Conservation (phyloP, 345 rosid genomes). For the Heritiera fomes region DNA sequence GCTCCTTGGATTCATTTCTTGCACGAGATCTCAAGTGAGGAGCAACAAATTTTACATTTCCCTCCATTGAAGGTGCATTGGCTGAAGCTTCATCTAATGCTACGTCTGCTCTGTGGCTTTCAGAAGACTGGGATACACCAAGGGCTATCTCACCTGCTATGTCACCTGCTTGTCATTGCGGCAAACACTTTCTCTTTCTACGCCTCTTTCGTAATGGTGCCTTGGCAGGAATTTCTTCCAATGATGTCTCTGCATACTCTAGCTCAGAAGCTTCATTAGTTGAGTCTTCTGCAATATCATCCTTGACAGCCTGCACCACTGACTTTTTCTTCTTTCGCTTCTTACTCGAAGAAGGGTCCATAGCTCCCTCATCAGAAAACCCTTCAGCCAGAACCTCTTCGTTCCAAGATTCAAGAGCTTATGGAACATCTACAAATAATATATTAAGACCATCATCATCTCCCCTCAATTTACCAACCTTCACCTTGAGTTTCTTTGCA, state of each 20-base stretch:
- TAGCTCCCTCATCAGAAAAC: conserved; percentile 3
- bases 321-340: conserved; percentile 44
- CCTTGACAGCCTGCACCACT: conserved; percentile 30
- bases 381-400: conserved; percentile 32
- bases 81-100: conserved; percentile 30
- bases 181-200: conserved; percentile 41
- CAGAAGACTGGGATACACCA: conserved; percentile 27
- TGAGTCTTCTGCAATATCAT: conserved; percentile 26
- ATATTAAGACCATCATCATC: conserved; percentile 62
- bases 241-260: conserved; percentile 31
- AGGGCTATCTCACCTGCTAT: conserved; percentile 23
- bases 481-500: conserved; percentile 84
- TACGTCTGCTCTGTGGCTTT: conserved; percentile 30
- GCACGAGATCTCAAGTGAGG: conserved; percentile 69
- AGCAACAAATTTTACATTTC: conserved; percentile 59
- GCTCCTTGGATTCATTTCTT: conserved; percentile 66
- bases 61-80: conserved; percentile 25
- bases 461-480: conserved; percentile 64
- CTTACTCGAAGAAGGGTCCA: conserved; percentile 31
- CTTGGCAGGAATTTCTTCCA: conserved; percentile 29
- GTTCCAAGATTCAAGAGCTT: conserved; percentile 37
- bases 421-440: conserved; percentile 52
- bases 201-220: conserved; percentile 30
- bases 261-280: conserved; percentile 23
- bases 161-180: conserved; percentile 33